Evolutionary conservation across 371 early-diverging fungal species (phyloP), one percentile per base, ranked within the genome.

Genomic region (Mucor velutinosus): DNA sequence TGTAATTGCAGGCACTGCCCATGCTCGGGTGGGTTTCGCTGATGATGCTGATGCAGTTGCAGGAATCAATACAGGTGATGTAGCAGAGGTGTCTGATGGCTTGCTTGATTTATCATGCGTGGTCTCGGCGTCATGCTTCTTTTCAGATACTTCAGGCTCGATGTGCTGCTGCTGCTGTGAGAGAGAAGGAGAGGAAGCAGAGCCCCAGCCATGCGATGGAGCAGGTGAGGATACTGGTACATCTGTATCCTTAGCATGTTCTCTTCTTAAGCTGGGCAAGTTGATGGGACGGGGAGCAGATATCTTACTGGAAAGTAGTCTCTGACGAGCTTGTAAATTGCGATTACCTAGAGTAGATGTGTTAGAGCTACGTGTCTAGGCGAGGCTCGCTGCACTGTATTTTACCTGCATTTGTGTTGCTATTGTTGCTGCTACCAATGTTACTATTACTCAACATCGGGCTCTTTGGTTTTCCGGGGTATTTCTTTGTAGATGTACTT

Each of bases 261-360:
- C 84, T 32, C 76, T 74, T 43, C 75, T 76, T 45, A 84, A 64
- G 63, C 82, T 81, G 3, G 84, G 84, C 25, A 80, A 45, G 53
- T 84, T 84, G 53, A 84, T 75, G 0, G 84, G 84, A 25, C 72
- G 75, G 30, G 84, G 84, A n/a, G 84, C 84, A 37, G 80, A 74
- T 14, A 84, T 72, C 53, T 84, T 84, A 33, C 69, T 76, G 10
- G 78, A 64, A 7, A 81, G 37, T 10, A 79, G 32, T 30, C 79
- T 70, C 37, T 77, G 64, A 33, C 83, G 75, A 43, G 76, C 62
- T 15, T 76, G 69, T 27, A 35, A 47, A 49, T 64, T 74, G 21
- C 82, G 75, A 41, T 65, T 61, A 6, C 73, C 79, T 76, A 58
- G 0, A 49, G 49, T 19, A 7, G 47, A 21, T 14, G n/a, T 49